A percentile compares a stretch with the other conserved stretches of the same genome.
These are phyloP conservation scores for Leccinum longicurvipes DNA, from an alignment of 768 basidiomycete genomes.

Conservation along the genomic window DNA sequence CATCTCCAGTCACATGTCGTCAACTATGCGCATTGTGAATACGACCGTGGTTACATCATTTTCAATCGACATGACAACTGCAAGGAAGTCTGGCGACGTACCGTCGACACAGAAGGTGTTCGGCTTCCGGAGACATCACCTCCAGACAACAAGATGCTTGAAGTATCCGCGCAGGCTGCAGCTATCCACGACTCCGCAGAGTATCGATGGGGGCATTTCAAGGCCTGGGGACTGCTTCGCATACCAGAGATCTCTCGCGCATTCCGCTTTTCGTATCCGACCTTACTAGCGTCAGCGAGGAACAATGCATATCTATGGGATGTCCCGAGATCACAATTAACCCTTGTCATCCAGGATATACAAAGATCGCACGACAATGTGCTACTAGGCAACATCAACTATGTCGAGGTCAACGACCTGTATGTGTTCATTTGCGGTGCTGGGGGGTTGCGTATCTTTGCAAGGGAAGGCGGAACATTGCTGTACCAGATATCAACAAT, in stretches of 20 bases:
- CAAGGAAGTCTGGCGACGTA: slow-evolving; percentile 71
- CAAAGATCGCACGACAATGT: slow-evolving; percentile 11
- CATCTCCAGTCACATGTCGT: slow-evolving; percentile 9
- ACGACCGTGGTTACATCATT: slow-evolving; percentile 64
- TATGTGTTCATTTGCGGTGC: slow-evolving; percentile 61
- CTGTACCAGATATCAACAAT: slow-evolving; percentile 43
- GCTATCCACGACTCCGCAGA: slow-evolving; percentile 7
- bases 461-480: slow-evolving; percentile 41
- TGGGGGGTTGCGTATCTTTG: slow-evolving; percentile 49
- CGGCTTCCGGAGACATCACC: slow-evolving; percentile 23
- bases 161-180: slow-evolving; percentile 22
- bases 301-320: slow-evolving; percentile 59
- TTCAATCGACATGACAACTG: slow-evolving; percentile 56
- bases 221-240: slow-evolving; percentile 56
- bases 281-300: slow-evolving; percentile 48
- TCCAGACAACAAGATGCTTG: slow-evolving; percentile 32
- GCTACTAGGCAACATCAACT: slow-evolving; percentile 44
- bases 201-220: slow-evolving; percentile 48
- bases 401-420: slow-evolving; percentile 60
- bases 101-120: slow-evolving; percentile 31
- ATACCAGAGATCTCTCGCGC: slow-evolving; percentile 46
- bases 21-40: slow-evolving; percentile 66
- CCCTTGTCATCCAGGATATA: slow-evolving; percentile 37
- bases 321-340: slow-evolving; percentile 45
- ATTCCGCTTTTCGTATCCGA: slow-evolving; percentile 68